phyloP scores from a whole-genome alignment of 1,284 basidiomycete genomes.

The Pseudozyma sp. region DNA sequence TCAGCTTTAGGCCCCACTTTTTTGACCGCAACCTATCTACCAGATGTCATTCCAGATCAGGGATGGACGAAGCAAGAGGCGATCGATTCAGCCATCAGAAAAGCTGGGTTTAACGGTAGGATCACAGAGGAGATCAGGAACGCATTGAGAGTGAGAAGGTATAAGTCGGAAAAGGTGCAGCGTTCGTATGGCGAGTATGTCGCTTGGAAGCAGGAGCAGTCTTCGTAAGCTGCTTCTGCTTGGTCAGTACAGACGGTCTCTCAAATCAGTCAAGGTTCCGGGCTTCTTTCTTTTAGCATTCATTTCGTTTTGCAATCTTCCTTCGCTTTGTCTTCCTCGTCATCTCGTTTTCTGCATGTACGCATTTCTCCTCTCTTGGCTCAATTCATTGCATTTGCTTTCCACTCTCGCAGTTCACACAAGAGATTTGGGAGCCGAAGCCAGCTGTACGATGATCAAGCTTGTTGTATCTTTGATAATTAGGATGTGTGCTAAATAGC shows the following conservation, averaged over 20 bases:
- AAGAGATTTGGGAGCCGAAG: no score
- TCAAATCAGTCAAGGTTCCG: not conserved
- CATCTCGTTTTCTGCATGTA: not conserved
- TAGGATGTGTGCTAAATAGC: no score
- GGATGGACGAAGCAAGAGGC: conserved; percentile 92
- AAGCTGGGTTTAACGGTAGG: conserved; percentile 83
- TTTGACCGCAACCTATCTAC: conserved; percentile 92
- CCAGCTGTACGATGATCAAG: no score
- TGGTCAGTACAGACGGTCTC: not conserved
- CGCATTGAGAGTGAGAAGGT: conserved; percentile 82
- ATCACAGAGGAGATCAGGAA: conserved; percentile 86
- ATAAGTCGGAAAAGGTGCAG: conserved; percentile 82
- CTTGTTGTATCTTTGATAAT: no score
- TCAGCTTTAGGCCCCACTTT: conserved; percentile 65
- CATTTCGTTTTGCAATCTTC: not conserved
- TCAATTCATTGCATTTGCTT: conserved; percentile 1
- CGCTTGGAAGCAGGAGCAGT: conserved; percentile 31
- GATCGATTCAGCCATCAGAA: conserved; percentile 88
- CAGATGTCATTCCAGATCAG: conserved; percentile 90
- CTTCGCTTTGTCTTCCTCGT: not conserved
- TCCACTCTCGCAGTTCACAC: no score
- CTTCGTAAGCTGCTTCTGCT: not conserved
- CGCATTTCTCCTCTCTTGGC: not conserved
- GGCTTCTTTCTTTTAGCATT: not conserved
- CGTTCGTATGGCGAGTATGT: conserved; percentile 80